These are phyloP conservation scores for Barnettozyma sp. DNA, from an alignment of 805 yeast genomes.

Conservation along the genomic window DNA sequence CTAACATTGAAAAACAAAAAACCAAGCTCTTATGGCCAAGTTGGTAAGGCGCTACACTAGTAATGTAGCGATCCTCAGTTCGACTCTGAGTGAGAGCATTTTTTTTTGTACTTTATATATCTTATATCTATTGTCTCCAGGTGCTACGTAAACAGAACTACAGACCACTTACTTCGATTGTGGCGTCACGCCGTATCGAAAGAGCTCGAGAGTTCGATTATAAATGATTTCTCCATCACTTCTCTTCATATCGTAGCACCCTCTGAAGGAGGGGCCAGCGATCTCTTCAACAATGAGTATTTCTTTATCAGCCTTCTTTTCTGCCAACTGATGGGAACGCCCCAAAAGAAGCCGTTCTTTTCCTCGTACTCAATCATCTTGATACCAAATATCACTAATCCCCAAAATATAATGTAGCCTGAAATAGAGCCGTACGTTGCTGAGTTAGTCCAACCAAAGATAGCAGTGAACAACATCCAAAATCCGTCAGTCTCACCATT, in stretches of 20 bases:
- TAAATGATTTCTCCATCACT: too few species aligned
- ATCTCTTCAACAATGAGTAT: slow-evolving; percentile 14
- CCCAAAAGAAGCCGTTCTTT: slow-evolving; percentile 50
- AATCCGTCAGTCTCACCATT: slow-evolving; percentile 88
- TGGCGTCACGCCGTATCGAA: too few species aligned
- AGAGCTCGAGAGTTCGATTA: slow-evolving; percentile 46
- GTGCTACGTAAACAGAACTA: too few species aligned
- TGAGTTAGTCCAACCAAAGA: slow-evolving; percentile 90
- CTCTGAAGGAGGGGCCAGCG: slow-evolving; percentile 1
- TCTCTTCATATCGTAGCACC: slow-evolving; percentile 6
- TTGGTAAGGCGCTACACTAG: slow-evolving; percentile 47
- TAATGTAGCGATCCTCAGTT: slow-evolving; percentile 72
- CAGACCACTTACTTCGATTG: too few species aligned
- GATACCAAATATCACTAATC: slow-evolving; percentile 37
- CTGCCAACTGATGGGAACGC: slow-evolving; percentile 58
- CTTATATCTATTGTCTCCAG: too few species aligned
- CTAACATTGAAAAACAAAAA: too few species aligned
- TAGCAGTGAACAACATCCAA: slow-evolving; percentile 79
- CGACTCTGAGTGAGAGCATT: slow-evolving; percentile 58
- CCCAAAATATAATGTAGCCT: slow-evolving; percentile 71
- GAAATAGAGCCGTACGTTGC: slow-evolving; percentile 86
- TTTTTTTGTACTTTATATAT: slow-evolving; percentile 27
- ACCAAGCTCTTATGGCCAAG: slow-evolving; percentile 7
- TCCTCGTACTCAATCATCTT: slow-evolving; percentile 46
- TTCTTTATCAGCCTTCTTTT: slow-evolving; percentile 41